Evolutionary conservation across 2,329 filamentous ascomycete genomes (phyloP), one percentile per base, ranked within the genome.

Genomic region (Fusarium illudens): DNA sequence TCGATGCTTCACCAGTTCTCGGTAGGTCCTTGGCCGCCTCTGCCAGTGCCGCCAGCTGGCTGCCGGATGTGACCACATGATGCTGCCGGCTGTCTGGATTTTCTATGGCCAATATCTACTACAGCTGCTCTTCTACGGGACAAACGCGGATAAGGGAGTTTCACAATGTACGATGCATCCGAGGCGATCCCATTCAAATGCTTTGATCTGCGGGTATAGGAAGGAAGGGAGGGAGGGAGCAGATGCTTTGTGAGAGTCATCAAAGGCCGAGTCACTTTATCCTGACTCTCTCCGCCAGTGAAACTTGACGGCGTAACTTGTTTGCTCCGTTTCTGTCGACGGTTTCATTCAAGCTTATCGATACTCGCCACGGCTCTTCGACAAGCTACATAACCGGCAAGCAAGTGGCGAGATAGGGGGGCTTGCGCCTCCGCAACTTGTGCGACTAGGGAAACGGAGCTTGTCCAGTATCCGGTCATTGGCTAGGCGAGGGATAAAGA

Each of bases 31-130:
- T 60, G 22, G 37, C 50, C 37, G 30, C 25, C 30, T 52, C 49
- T 68, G 46, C 25, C 65, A 69, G 66, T 70, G 67, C 62, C 50
- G 51, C 67, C 67, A 70, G 39, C 57, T 70, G 67, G 49, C 67
- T 55, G 55, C 29, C 60, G 55, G 54, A 56, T 70, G 60, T 68
- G 52, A 65, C 65, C 50, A 60, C 53, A 62, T 53, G 48, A 59
- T 58, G 34, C 52, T 60, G 25, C 19, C 37, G 34, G 20, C 30
- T 46, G 20, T 27, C 13, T 33, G 39, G 39, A 8, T 30, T 42
- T 25, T 30, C 20, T n/a, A n/a, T n/a, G n/a, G n/a, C n/a, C n/a
- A n/a, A n/a, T n/a, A n/a, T n/a, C n/a, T n/a, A n/a, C n/a, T n/a
- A 51, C 19, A 29, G 34, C 20, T 50, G 34, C 15, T 34, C 32